These are phyloP conservation scores for Cyclotella kingstonii DNA, from an alignment of 108 stramenopile species.

Conservation along the genomic window DNA sequence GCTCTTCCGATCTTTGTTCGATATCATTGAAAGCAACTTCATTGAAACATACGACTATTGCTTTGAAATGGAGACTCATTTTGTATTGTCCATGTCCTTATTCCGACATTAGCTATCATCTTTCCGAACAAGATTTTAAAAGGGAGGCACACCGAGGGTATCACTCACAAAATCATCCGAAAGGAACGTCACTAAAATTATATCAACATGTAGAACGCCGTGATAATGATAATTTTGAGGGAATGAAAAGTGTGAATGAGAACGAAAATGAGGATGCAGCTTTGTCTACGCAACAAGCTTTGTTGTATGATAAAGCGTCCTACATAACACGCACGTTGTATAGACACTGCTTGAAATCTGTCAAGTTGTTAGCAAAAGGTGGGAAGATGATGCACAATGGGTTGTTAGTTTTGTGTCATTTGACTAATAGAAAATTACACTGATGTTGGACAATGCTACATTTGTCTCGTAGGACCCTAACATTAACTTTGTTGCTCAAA, in stretches of 20 bases:
- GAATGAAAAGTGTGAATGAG: not conserved
- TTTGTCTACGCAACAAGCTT: slow-evolving; percentile 11
- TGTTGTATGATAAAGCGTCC: slow-evolving; percentile 59
- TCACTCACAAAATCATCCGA: too few species aligned
- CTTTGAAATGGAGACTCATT: too few species aligned
- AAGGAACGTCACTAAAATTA: too few species aligned
- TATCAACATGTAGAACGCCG: too few species aligned
- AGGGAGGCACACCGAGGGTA: too few species aligned
- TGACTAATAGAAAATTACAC: not conserved
- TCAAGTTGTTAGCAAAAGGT: slow-evolving; percentile 15
- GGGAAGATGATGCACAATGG: not conserved
- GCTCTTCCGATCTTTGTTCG: too few species aligned
- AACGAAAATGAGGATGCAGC: not conserved
- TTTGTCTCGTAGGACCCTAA: not conserved
- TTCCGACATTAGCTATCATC: too few species aligned
- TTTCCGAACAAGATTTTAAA: too few species aligned
- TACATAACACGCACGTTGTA: slow-evolving; percentile 64
- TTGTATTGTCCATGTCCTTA: too few species aligned
- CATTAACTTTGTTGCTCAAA: not conserved
- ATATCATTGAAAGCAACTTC: too few species aligned
- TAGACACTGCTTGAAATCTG: slow-evolving; percentile 63
- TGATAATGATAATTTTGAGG: too few species aligned
- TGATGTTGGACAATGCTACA: not conserved
- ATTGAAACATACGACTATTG: too few species aligned
- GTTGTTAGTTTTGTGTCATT: not conserved